phyloP scores from a whole-genome alignment of 2,329 filamentous ascomycete species.

The Chlorencoelia australis region DNA sequence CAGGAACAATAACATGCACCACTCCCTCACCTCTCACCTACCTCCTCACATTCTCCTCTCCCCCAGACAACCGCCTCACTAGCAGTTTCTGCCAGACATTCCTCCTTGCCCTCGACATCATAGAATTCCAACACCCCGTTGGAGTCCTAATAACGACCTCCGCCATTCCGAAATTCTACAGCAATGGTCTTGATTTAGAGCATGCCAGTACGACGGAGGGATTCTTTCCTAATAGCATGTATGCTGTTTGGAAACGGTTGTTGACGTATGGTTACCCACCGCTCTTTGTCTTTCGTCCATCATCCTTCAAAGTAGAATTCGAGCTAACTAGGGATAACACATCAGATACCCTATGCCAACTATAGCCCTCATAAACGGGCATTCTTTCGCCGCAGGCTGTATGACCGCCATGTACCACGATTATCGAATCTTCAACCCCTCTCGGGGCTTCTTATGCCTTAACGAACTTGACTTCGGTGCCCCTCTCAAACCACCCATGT shows the following conservation, averaged over 20 bases:
- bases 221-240: constrained; percentile 53
- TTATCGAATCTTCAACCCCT: constrained; percentile 66
- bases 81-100: constrained; percentile 58
- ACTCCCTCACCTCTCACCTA: constrained; percentile 52
- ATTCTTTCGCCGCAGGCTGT: constrained; percentile 72
- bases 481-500: constrained; percentile 65
- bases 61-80: constrained; percentile 68
- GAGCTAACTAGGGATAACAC: background rate
- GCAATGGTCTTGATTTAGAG: constrained; percentile 70
- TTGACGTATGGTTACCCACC: constrained; percentile 37
- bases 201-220: constrained; percentile 49
- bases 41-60: constrained; percentile 59
- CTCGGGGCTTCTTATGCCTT: constrained; percentile 64
- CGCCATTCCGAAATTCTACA: constrained; percentile 68
- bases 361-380: constrained; percentile 67
- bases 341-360: constrained; percentile 68
- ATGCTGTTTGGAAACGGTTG: constrained; percentile 53
- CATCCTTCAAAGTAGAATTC: too few species aligned
- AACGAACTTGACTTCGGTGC: constrained; percentile 77
- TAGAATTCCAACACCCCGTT: constrained; percentile 53
- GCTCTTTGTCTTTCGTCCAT: background rate
- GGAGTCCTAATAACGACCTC: constrained; percentile 73
- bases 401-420: constrained; percentile 78
- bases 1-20: constrained; percentile 53
- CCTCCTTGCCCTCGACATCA: constrained; percentile 61